These are phyloP conservation scores for Arthroderma sp. DNA, from an alignment of 2,329 filamentous ascomycete species.

Conservation along the genomic window DNA sequence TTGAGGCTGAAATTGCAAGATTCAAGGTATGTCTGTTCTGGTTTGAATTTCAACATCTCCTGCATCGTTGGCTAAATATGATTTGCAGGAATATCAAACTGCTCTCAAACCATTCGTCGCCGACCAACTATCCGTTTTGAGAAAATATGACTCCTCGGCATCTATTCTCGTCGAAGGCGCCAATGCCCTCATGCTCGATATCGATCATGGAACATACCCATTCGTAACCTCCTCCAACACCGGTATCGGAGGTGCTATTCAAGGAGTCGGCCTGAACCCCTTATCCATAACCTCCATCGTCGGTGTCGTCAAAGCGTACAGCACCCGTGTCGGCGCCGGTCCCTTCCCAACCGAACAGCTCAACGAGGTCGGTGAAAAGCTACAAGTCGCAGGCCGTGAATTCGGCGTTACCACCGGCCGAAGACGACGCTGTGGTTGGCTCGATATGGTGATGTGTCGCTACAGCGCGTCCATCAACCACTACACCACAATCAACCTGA, in stretches of 20 bases:
- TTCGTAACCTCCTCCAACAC: constrained; percentile 37
- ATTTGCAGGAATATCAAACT: constrained; percentile 23
- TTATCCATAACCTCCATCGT: constrained; percentile 44
- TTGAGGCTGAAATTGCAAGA: constrained; percentile 45
- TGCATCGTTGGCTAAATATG: constrained; percentile 7
- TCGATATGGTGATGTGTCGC: constrained; percentile 51
- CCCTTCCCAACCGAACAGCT: constrained; percentile 52
- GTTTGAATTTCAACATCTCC: neutral
- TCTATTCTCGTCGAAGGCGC: constrained; percentile 50
- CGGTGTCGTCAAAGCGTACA: constrained; percentile 54
- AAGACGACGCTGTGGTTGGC: constrained; percentile 50
- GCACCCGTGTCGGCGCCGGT: constrained; percentile 45
- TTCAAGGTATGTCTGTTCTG: constrained; percentile 35
- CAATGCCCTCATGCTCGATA: constrained; percentile 50
- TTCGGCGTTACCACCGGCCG: constrained; percentile 47
- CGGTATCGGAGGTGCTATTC: constrained; percentile 39
- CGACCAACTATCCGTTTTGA: constrained; percentile 39
- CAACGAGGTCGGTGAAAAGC: constrained; percentile 43
- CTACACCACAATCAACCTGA: constrained; percentile 46
- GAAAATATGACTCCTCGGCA: constrained; percentile 40
- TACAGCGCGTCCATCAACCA: constrained; percentile 45
- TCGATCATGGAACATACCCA: constrained; percentile 40
- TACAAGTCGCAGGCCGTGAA: constrained; percentile 44
- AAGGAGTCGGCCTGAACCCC: constrained; percentile 46
- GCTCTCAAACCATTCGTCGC: constrained; percentile 26